Evolutionary conservation across 768 basidiomycete genomes (phyloP), one percentile per base, ranked within the genome.

Genomic region (Rhizopogon sp.): DNA sequence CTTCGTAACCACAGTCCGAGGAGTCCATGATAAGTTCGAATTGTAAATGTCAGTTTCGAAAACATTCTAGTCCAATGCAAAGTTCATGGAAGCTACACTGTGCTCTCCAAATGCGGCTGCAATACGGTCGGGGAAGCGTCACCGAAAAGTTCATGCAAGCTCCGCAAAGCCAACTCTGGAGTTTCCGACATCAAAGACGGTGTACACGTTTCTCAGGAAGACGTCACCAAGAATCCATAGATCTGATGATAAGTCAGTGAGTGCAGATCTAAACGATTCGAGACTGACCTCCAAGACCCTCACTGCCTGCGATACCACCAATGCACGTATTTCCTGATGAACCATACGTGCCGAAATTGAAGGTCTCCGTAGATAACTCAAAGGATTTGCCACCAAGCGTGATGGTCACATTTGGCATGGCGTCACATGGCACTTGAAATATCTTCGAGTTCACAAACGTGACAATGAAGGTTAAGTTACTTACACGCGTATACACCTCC

Each of bases 131-230:
- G 2, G 25, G 13, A 28, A n/a, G 31, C 25, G 25, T 37, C 20
- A 37, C 20, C 33, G 6, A 54, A 54, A 25, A 31, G 13, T 37
- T 67, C 56, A 65, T 49, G 59, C 59, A 40, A 68, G 62, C 9
- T 58, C 40, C 39, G 77, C 76, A 57, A 78, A 78, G 4, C 78
- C 75, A n/a, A 78, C 73, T 33, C 61, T 66, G 3, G 40, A 52
- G n/a, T 70, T 66, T 5, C 68, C 74, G 17, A 74, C 54, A 57
- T 79, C 74, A 58, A 79, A 80, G 10, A 67, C 66, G 7, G 76
- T 69, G 58, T 78, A 82, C 28, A 78, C 75, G 50, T 74, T 77
- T 59, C 67, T 71, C 57, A 80, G 57, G 68, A 81, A 78, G 10
- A 66, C 61, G 33, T 72, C 72, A 6, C 74, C 74, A 28, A 75